Evolutionary conservation across 2,329 filamentous ascomycete genomes (phyloP).

Genomic region (Botryosphaeria agaves): DNA sequence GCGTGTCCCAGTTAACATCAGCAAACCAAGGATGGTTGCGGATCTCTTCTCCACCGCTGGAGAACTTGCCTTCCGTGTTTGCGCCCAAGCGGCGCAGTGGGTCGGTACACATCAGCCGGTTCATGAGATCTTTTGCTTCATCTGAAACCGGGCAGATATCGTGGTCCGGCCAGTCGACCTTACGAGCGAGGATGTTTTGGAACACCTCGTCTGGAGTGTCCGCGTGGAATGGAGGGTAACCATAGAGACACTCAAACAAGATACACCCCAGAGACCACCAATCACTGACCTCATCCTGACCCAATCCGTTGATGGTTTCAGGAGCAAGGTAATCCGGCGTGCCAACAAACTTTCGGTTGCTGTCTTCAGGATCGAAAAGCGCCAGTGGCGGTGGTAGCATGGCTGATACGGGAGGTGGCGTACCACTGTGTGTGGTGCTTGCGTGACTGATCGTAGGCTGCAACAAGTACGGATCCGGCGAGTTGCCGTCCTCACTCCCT

Average conservation of each 20-base stretch:
- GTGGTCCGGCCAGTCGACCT: conserved; percentile 83
- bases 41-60: conserved; percentile 80
- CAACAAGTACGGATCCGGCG: conserved; percentile 59
- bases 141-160: conserved; percentile 57
- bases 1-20: conserved; percentile 71
- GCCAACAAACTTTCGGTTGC: conserved; percentile 80
- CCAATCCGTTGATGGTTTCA: conserved; percentile 87
- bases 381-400: conserved; percentile 86
- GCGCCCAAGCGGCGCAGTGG: conserved; percentile 68
- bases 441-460: conserved; percentile 38
- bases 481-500: conserved; percentile 53
- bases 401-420: conserved; percentile 47
- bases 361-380: conserved; percentile 88
- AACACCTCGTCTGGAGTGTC: conserved; percentile 84
- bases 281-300: conserved; percentile 95
- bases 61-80: conserved; percentile 67
- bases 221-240: conserved; percentile 86
- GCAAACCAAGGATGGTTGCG: conserved; percentile 78
- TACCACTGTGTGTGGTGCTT: conserved; percentile 38
- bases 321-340: conserved; percentile 95
- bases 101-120: conserved; percentile 73
- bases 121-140: conserved; percentile 88
- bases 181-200: conserved; percentile 81
- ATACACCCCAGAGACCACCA: conserved; percentile 99
- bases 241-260: conserved; percentile 88